Base-by-base conservation (phyloP, 179 eudicot species). In the Spinacia oleracea region DNA sequence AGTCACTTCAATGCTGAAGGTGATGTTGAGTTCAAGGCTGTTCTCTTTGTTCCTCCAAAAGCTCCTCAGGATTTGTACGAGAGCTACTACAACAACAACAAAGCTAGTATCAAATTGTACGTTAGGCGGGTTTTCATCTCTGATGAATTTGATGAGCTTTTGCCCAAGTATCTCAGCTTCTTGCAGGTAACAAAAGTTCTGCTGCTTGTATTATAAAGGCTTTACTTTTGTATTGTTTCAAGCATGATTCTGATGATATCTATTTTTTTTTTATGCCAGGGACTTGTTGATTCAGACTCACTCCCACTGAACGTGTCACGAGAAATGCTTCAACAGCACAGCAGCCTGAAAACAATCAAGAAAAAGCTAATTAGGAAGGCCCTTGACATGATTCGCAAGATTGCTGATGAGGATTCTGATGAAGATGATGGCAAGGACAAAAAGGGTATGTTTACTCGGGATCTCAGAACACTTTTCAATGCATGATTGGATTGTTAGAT, bases 261-360 rank as follows among this genome's bases (percentile, higher is more conserved):
- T 75, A 34, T 20, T 53, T 58, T 78, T 79, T 67, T 74, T 78
- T 79, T 67, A 72, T 58, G 27, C 48, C 90, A 95, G 98, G 98
- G 98, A 84, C 94, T 95, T 80, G 97, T 95, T 83, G 98, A 95
- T 87, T 95, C 98, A 7, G 98, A 95, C 83, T 88, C 98, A 75
- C 89, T 95, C 50, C 98, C 98, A 25, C 91, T 95, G 45, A 95
- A 95, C 72, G 98, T 95, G 58, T 95, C 98, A n/a, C 86, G 98
- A 88, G 98, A 95, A 89, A 95, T 95, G 98, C 97, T 95, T 84
- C 98, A 95, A 86, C 97, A 91, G 81, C 98, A 95, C 85, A 93
- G 98, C 79, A 95, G 98, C 82, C 90, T 95, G 93, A 95, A 95
- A 80, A 95, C 98, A 79, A 95, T 95, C 66, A 95, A 95, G 88